Percentiles rank a stretch among this genome's conserved stretches.
These are phyloP conservation scores for Torrubiella hemipterigena DNA, from an alignment of 2,329 filamentous ascomycete species.

Conservation along the genomic window DNA sequence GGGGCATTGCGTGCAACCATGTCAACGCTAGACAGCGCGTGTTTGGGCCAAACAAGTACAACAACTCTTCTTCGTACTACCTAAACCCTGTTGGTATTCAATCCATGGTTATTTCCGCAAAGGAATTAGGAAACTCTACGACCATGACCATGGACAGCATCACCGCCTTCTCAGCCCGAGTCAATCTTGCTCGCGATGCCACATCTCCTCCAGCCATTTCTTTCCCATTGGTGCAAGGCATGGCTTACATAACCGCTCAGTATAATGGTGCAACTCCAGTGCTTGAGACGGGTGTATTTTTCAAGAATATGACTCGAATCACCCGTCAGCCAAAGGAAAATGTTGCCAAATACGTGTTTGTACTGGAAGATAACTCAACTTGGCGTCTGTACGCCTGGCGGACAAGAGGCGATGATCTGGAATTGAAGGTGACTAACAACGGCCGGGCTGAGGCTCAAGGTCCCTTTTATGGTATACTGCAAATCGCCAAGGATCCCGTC, in stretches of 20 bases:
- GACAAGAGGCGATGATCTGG: slow-evolving; percentile 45
- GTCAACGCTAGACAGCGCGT: slow-evolving; percentile 55
- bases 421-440: slow-evolving; percentile 57
- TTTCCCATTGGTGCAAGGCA: slow-evolving; percentile 80
- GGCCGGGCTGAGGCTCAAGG: slow-evolving; percentile 50
- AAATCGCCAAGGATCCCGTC: slow-evolving; percentile 67
- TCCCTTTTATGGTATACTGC: slow-evolving; percentile 66
- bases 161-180: slow-evolving; percentile 50
- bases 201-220: slow-evolving; percentile 49
- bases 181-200: slow-evolving; percentile 49
- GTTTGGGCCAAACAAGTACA: slow-evolving; percentile 45
- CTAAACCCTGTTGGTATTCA: slow-evolving; percentile 74
- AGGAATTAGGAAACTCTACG: slow-evolving; percentile 54
- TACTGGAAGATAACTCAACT: slow-evolving; percentile 56
- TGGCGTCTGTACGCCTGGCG: slow-evolving; percentile 75
- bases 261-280: slow-evolving; percentile 61
- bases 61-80: slow-evolving; percentile 57
- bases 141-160: slow-evolving; percentile 39
- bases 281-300: slow-evolving; percentile 65
- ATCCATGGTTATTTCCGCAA: slow-evolving; percentile 67
- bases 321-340: slow-evolving; percentile 45
- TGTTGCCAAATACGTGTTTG: slow-evolving; percentile 64
- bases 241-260: slow-evolving; percentile 71
- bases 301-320: slow-evolving; percentile 51
- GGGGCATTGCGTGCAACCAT: slow-evolving; percentile 69